Evolutionary conservation across 768 basidiomycete genomes (phyloP), one percentile per base, ranked within the genome.

Genomic region (Termitomyces sp.): DNA sequence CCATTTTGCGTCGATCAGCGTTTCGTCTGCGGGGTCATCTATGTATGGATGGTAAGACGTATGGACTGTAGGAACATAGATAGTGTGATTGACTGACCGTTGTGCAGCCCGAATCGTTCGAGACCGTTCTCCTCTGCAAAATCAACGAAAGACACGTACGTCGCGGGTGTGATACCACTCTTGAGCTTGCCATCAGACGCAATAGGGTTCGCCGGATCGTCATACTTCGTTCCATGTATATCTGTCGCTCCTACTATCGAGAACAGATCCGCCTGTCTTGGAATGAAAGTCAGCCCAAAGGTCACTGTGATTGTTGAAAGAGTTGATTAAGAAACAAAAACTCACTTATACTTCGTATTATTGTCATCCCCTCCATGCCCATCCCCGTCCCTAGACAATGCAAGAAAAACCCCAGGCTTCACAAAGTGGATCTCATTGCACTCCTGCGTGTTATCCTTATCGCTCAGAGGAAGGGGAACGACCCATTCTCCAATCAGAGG

Each of bases 1-100:
- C 84, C 85, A 89, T 69, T 88, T 89, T 0, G 77, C 79, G 58
- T 79, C 78, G 48, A 89, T 79, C n/a, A 86, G 73, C 0, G 78
- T 81, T 34, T 72, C 59, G 59, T 85, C 79, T 53, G 75, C 68
- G 4, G 79, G 80, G 32, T 53, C 29, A 52, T 16, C 54, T 50
- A 51, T 44, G 40, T 50, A 51, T 44, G 40, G 41, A 6, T 3
- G 16, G 17, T 41, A n/a, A 32, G 17, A 1, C 14, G 31, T 1
- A 53, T 7, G 21, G 5, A 8, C 10, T 32, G 5, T 10, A 35
- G n/a, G n/a, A n/a, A n/a, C n/a, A 2, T 25, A 16, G 23, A 16
- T 7, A 17, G 9, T 14, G 21, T 11, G 16, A 16, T 25, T 11
- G 16, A 16, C 29, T 41, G 21, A 56, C 84, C 82, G 60, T 84